Evolutionary conservation across 768 basidiomycete species (phyloP).

Genomic region (Hypholoma fasciculare): DNA sequence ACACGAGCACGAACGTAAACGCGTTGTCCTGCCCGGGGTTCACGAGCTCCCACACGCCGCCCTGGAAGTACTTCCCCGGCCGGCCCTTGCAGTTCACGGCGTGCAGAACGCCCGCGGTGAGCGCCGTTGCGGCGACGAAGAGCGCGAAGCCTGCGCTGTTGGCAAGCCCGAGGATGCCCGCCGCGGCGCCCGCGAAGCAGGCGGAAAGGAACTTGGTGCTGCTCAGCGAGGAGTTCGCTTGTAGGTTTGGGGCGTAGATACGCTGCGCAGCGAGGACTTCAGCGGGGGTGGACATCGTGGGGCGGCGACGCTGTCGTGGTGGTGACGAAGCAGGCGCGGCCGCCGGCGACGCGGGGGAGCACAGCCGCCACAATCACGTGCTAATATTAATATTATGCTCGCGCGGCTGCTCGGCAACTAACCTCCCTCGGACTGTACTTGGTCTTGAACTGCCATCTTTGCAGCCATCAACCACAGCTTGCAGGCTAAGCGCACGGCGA

Average conservation of each 20-base stretch:
- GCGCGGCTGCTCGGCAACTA: no score
- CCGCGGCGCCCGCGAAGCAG: slow-evolving; percentile 84
- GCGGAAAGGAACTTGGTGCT: slow-evolving; percentile 80
- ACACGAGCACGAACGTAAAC: slow-evolving; percentile 88
- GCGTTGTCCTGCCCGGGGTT: slow-evolving; percentile 90
- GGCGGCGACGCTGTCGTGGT: not conserved
- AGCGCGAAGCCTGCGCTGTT: slow-evolving; percentile 83
- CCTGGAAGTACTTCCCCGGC: slow-evolving; percentile 58
- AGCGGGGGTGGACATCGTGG: slow-evolving; percentile 45
- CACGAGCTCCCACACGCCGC: slow-evolving; percentile 65
- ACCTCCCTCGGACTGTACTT: no score
- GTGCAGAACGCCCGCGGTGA: slow-evolving; percentile 67
- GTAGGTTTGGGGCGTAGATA: slow-evolving; percentile 66
- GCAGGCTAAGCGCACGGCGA: no score
- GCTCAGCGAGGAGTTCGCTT: slow-evolving; percentile 58
- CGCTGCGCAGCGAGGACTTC: slow-evolving; percentile 54
- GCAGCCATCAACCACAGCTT: no score
- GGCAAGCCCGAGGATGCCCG: slow-evolving; percentile 87
- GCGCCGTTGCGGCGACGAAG: slow-evolving; percentile 66
- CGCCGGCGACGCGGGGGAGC: no score
- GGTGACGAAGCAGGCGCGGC: no score
- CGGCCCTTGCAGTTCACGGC: slow-evolving; percentile 70
- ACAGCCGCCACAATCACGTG: no score
- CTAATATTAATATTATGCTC: no score
- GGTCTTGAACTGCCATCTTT: no score